A percentile compares a stretch with the other conserved stretches of the same genome.
Conservation (phyloP, 306 rosid species). For the Rosa rugosa region DNA sequence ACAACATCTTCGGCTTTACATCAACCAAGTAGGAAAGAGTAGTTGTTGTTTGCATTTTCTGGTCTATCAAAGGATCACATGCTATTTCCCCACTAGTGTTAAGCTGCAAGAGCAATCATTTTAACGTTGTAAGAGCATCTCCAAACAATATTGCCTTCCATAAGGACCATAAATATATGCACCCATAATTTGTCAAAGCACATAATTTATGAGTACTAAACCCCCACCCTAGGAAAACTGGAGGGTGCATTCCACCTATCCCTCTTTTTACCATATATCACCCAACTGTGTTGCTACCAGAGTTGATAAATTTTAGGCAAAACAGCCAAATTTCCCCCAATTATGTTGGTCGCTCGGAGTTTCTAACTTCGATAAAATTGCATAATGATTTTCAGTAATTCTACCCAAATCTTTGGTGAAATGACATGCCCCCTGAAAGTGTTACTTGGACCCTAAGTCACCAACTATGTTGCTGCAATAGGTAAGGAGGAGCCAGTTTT, state of each 20-base stretch:
- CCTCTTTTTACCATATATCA: not conserved
- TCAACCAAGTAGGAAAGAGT: slow-evolving; percentile 65
- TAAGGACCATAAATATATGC: not conserved
- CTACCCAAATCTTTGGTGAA: not conserved
- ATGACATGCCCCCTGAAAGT: not conserved
- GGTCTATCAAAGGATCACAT: slow-evolving; percentile 21
- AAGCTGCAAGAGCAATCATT: slow-evolving; percentile 40
- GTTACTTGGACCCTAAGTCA: not conserved
- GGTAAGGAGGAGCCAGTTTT: too few relatives aligned
- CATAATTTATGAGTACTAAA: not conserved
- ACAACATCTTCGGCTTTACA: slow-evolving; percentile 83
- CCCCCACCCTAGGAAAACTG: not conserved
- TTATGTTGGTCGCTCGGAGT: not conserved
- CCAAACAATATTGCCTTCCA: not conserved
- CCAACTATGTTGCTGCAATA: not conserved
- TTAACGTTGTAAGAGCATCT: not conserved
- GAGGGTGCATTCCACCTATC: too few relatives aligned
- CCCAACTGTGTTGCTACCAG: not conserved
- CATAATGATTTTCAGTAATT: not conserved
- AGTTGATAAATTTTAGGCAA: too few relatives aligned
- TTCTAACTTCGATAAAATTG: not conserved
- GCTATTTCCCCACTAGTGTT: slow-evolving; percentile 22
- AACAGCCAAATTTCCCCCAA: not conserved
- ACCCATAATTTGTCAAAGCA: not conserved
- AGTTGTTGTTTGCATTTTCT: slow-evolving; percentile 38